phyloP scores from a whole-genome alignment of 495 filamentous ascomycete species.

The Hypomontagnella submonticulosa region DNA sequence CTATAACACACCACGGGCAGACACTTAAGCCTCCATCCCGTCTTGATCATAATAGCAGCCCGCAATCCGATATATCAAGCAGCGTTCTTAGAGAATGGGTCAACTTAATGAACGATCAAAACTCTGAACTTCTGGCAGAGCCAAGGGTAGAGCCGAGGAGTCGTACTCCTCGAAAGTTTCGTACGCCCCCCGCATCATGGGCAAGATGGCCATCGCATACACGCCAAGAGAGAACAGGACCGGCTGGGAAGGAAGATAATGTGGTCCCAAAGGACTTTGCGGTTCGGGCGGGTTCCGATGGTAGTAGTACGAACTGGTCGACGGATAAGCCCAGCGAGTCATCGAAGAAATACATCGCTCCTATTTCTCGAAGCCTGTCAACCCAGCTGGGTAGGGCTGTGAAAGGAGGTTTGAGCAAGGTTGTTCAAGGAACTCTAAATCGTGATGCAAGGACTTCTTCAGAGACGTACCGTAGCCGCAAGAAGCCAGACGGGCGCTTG shows the following conservation, averaged over 20 bases:
- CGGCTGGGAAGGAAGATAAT: constrained; percentile 38
- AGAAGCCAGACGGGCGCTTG: constrained; percentile 28
- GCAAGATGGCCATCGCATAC: constrained; percentile 53
- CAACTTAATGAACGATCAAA: constrained; percentile 45
- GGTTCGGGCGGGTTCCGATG: constrained; percentile 5
- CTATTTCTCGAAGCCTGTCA: constrained; percentile 39
- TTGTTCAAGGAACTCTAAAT: constrained; percentile 40
- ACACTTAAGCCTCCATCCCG: constrained; percentile 27
- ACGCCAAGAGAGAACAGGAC: constrained; percentile 48
- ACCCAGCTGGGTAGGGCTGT: constrained; percentile 48
- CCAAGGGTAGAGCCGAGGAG: constrained; percentile 14
- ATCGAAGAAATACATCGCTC: constrained; percentile 20
- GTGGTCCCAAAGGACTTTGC: constrained; percentile 41
- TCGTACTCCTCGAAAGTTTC: constrained; percentile 22
- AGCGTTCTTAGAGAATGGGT: constrained; percentile 47
- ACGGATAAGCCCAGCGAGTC: constrained; percentile 21
- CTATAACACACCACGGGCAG: constrained; percentile 13
- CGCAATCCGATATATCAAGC: constrained; percentile 38
- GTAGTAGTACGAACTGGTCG: constrained; percentile 21
- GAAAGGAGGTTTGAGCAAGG: constrained; percentile 47
- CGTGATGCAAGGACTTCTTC: constrained; percentile 28
- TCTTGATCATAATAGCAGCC: constrained; percentile 16
- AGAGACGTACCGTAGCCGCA: constrained; percentile 13
- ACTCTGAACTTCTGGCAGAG: constrained; percentile 21
- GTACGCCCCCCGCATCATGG: constrained; percentile 50